Base-by-base conservation (phyloP, 345 rosid genomes). In the Viola odorata region DNA sequence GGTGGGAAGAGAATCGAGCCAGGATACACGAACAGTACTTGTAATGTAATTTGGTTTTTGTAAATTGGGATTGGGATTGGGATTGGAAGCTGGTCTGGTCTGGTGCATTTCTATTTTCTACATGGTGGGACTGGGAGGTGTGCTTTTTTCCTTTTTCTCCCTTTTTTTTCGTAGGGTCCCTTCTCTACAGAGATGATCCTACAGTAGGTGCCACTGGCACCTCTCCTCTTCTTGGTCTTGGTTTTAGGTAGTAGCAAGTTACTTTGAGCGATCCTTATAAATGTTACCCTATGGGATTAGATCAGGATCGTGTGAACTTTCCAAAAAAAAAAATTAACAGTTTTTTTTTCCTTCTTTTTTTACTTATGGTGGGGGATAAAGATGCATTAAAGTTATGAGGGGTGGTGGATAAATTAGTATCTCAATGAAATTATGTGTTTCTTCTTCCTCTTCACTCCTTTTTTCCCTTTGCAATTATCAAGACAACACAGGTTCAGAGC, bases 1-100 rank as follows among this genome's bases (percentile, higher is more conserved):
- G 99, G 99, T 94, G 99, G 99, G 99, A 94, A 78, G 96, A 94
- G 77, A 94, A 94, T 69, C 78, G 96, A 49, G 90, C 88, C 51
- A 80, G 99, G 84, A 86, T 94, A 77, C 96, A 89, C 40, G 87
- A 89, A 72, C 96, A 82, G 15, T 94, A 85, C 89, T 81, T 94
- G 78, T 87, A 66, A 88, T 66, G 15, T 45, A 67, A 52, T 12
- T 23, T 23, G 32, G 32, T 1, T 1, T 23, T 23, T 23, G 1
- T 23, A 23, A 23, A 23, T 23, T 23, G 32, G 32, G 32, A 23
- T 23, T 23, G 32, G 32, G 32, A 23, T 23, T 23, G 32, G 32
- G 32, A 15, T 36, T 50, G 38, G 61, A 40, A 9, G 73, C 53
- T 55, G 44, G 47, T 56, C 32, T 23, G 32, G 32, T 23, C 32